Conservation (phyloP, 345 rosid species). For the Rhizophora apiculata region DNA sequence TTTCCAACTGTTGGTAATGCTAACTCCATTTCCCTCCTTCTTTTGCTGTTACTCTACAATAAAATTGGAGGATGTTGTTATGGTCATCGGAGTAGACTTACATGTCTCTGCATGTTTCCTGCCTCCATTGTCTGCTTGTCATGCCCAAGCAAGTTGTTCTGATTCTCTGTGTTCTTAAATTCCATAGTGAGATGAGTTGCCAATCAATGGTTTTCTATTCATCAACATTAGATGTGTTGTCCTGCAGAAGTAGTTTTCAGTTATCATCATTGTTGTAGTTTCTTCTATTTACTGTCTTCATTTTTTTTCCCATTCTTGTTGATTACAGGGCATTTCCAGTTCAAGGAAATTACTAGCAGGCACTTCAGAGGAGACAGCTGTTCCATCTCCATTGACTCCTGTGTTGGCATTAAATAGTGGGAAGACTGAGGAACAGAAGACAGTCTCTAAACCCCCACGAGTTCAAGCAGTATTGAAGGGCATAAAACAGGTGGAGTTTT, state of each 20-base stretch:
- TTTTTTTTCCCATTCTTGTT: slow-evolving; percentile 4
- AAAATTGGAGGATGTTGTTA: neutral
- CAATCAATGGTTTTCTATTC: neutral
- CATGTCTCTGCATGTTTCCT: neutral
- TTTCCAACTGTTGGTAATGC: slow-evolving; percentile 64
- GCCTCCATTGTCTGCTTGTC: neutral
- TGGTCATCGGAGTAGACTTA: neutral
- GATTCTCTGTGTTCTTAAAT: neutral
- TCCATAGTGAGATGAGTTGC: neutral
- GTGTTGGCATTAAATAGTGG: slow-evolving; percentile 49
- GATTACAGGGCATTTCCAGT: slow-evolving; percentile 61
- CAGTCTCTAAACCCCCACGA: slow-evolving; percentile 48
- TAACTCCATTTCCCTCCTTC: neutral
- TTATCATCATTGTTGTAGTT: neutral
- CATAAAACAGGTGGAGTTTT: slow-evolving; percentile 69
- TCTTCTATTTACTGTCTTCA: neutral
- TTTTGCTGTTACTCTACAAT: neutral
- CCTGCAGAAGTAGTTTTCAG: neutral
- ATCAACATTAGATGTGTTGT: slow-evolving; percentile 1
- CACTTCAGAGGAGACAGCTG: slow-evolving; percentile 56
- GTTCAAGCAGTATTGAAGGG: slow-evolving; percentile 89
- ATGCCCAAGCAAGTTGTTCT: neutral
- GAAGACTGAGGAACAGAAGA: slow-evolving; percentile 60
- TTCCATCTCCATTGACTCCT: slow-evolving; percentile 76
- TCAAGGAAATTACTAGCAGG: slow-evolving; percentile 56